Evolutionary conservation across 1,139 yeast species (phyloP), one percentile per base, ranked within the genome.

Genomic region (Torulaspora pretoriensis): DNA sequence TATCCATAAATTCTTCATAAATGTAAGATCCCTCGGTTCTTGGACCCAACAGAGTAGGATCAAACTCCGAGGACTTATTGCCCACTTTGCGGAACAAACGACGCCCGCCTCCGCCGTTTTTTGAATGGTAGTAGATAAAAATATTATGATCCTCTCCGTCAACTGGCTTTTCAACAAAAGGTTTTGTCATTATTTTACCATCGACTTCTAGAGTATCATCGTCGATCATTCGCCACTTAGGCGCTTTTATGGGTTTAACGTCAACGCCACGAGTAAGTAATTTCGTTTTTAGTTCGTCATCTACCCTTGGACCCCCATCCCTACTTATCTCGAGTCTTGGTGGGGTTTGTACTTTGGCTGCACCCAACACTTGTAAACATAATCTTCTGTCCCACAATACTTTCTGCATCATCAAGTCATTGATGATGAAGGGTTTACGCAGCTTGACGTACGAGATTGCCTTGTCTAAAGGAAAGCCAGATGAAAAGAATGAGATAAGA

Each of bases 141-240:
- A 94, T 92, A 63, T 94, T 94, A 68, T 94, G 99, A 65, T 94
- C 96, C 68, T 94, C 99, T 38, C 99, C 99, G 67, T 94, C 97
- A 6, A 92, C 98, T 0, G 99, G 99, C 59, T 94, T 94, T 65
- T 94, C 99, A 25, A 94, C 98, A 72, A 81, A 94, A 7, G 99
- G 99, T 61, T 94, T 94, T 36, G 72, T 73, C 68, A 94, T 69
- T 10, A 72, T 69, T 55, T 78, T 66, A 3, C 95, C 96, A 52
- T 85, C 79, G 22, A 92, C 92, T 47, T 72, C 72, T 45, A 94
- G 73, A 0, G 97, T 88, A 61, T 94, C 97, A 10, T 77, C 78
- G 64, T 88, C 77, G n/a, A 83, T 56, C 97, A 94, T 87, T 55
- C 75, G 76, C 95, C 96, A 89, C 27, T 77, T 70, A 0, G 95